Evolutionary conservation across 495 filamentous ascomycete genomes (phyloP).

Genomic region (Neurospora pannonica): DNA sequence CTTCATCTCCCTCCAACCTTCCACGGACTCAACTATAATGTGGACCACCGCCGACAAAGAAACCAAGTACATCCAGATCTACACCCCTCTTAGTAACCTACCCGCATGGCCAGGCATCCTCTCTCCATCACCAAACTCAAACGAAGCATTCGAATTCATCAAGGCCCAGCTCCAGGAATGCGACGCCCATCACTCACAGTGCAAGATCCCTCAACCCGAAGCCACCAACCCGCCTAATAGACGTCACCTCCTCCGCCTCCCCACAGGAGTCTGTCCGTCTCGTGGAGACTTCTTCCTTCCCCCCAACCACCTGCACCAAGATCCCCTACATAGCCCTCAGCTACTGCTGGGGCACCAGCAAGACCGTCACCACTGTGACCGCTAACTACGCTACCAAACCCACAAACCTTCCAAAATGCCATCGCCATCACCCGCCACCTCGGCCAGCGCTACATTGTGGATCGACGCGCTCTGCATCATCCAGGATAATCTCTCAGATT

Average conservation of each 20-base stretch:
- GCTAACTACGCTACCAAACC: not conserved
- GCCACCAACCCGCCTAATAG: not conserved
- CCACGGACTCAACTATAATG: not conserved
- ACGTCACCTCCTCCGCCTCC: not conserved
- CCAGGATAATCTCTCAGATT: conserved; percentile 7
- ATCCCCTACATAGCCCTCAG: conserved; percentile 7
- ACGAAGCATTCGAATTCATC: not conserved
- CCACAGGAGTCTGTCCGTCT: not conserved
- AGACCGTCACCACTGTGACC: not conserved
- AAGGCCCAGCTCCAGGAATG: not conserved
- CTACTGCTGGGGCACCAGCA: conserved; percentile 11
- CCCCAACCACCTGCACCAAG: not conserved
- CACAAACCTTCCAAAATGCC: conserved; percentile 17
- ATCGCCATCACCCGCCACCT: conserved; percentile 9
- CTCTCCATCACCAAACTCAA: not conserved
- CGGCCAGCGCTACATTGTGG: conserved; percentile 15
- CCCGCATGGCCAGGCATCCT: not conserved
- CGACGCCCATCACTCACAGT: not conserved
- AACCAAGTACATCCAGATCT: not conserved
- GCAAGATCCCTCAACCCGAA: not conserved
- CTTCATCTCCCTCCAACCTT: not conserved
- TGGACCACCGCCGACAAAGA: not conserved
- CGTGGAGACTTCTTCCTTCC: not conserved
- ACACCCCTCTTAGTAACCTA: not conserved
- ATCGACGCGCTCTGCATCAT: conserved; percentile 19